A percentile compares a stretch with the other conserved stretches of the same genome.
phyloP scores from a whole-genome alignment of 306 rosid genomes.

The Lathyrus aphaca region DNA sequence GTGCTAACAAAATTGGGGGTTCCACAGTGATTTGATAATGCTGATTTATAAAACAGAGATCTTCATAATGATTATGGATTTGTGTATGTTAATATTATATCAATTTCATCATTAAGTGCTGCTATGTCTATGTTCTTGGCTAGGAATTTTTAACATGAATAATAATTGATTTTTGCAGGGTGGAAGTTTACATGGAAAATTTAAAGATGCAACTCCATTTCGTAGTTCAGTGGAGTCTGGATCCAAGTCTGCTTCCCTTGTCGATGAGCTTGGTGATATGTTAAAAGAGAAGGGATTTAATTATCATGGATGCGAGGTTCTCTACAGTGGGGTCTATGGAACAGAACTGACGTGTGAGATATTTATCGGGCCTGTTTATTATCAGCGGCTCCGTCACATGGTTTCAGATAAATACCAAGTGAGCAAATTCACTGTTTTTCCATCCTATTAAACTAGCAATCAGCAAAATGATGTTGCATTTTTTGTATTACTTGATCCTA shows the following conservation, averaged over 20 bases:
- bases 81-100: neutral
- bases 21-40: constrained; percentile 9
- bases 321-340: constrained; percentile 95
- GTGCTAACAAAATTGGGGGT: neutral
- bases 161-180: constrained; percentile 60
- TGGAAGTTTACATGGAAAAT: constrained; percentile 80
- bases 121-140: neutral
- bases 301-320: constrained; percentile 85
- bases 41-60: neutral
- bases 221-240: constrained; percentile 53
- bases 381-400: constrained; percentile 96
- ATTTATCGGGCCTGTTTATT: constrained; percentile 94
- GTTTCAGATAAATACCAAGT: constrained; percentile 98
- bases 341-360: constrained; percentile 86
- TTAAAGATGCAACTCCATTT: constrained; percentile 86
- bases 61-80: neutral
- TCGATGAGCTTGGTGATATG: constrained; percentile 83
- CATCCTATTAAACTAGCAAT: constrained; percentile 5
- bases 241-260: constrained; percentile 59
- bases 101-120: neutral
- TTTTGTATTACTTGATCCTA: constrained; percentile 3
- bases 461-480: neutral
- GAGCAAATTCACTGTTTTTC: constrained; percentile 8
- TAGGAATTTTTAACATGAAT: constrained; percentile 1
- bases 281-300: constrained; percentile 83